These are phyloP conservation scores for Raffaelea ambrosiae DNA, from an alignment of 2,329 filamentous ascomycete species.

Conservation along the genomic window DNA sequence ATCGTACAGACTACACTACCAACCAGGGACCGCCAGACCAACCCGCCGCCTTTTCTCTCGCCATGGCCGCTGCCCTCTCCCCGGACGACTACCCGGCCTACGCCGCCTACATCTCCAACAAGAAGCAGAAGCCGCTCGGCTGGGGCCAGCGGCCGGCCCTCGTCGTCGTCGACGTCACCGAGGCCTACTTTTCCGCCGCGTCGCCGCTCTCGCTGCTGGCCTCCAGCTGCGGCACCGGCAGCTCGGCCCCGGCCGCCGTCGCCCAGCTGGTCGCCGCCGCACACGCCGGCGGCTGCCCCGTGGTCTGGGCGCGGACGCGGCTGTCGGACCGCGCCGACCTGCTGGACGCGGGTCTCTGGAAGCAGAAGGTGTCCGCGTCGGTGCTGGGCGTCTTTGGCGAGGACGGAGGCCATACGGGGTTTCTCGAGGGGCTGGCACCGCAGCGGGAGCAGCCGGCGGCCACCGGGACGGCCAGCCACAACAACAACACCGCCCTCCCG, in stretches of 20 bases:
- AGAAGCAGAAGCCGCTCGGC: slow-evolving; percentile 20
- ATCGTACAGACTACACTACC: too few relatives aligned
- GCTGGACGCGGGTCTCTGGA: slow-evolving; percentile 35
- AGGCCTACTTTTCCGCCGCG: slow-evolving; percentile 32
- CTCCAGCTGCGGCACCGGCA: slow-evolving; percentile 24
- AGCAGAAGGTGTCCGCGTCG: slow-evolving; percentile 12
- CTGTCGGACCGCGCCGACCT: slow-evolving; percentile 32
- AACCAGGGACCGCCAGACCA: neutral
- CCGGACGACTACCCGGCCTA: slow-evolving; percentile 2
- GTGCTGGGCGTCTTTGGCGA: too few relatives aligned
- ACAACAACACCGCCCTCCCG: too few relatives aligned
- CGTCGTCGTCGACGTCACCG: slow-evolving; percentile 37
- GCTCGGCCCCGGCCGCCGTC: slow-evolving; percentile 26
- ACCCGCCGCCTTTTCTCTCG: neutral
- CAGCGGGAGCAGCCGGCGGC: too few relatives aligned
- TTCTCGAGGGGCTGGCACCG: slow-evolving; percentile 23
- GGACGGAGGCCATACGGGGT: slow-evolving; percentile 32
- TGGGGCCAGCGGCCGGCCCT: slow-evolving; percentile 35
- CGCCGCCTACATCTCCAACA: slow-evolving; percentile 4
- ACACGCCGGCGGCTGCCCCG: slow-evolving; percentile 23
- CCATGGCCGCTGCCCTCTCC: neutral
- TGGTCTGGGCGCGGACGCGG: slow-evolving; percentile 34
- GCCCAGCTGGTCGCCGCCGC: slow-evolving; percentile 28
- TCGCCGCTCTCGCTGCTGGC: slow-evolving; percentile 30
- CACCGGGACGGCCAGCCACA: slow-evolving; percentile 21